Evolutionary conservation across 2,329 filamentous ascomycete species (phyloP), one percentile per base, ranked within the genome.

Genomic region (Ophiostoma pallidulum): DNA sequence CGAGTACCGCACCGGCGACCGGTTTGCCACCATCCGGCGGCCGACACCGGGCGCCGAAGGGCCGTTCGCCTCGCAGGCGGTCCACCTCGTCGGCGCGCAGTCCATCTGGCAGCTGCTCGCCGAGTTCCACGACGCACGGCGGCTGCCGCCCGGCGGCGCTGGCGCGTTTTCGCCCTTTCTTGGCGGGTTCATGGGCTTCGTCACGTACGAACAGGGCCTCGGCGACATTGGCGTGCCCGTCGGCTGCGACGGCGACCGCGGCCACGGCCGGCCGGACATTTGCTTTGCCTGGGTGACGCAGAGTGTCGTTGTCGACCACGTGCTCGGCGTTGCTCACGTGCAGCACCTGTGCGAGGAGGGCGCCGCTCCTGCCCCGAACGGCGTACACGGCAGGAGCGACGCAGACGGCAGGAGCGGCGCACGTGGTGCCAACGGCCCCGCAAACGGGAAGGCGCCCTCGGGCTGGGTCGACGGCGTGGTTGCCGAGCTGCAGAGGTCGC

Each of bases 121-220:
- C 0, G 66, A 68, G 5, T 74, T 74, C 36, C 67, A 67, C 55
- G 55, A 59, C 2, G 52, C 49, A 2, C 49, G 50, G 4, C 46
- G 51, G 0, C 31, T 50, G 13, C 24, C 14, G 2, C 4, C 7
- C 2, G n/a, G 16, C 1, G 5, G 19, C 2, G 8, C 8, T 10
- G 22, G 12, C 5, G 12, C 19, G 13, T 4, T 22, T 7, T 65
- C 66, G 0, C 76, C 85, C 0, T 95, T 94, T 60, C 79, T 86
- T 64, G 89, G 87, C 44, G 89, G 89, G 0, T 81, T 94, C 50
- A 78, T 94, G 66, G 89, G 89, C 0, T 94, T 84, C 58, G 75
- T 88, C 43, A 88, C 86, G 0, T 94, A 95, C 51, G 89, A 95
- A 62, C 78, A 89, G 60, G 86, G 87, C 0, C 67, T 94, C 1